Conservation (phyloP, 78 protist genomes). For the Creolimax fragrantissima region DNA sequence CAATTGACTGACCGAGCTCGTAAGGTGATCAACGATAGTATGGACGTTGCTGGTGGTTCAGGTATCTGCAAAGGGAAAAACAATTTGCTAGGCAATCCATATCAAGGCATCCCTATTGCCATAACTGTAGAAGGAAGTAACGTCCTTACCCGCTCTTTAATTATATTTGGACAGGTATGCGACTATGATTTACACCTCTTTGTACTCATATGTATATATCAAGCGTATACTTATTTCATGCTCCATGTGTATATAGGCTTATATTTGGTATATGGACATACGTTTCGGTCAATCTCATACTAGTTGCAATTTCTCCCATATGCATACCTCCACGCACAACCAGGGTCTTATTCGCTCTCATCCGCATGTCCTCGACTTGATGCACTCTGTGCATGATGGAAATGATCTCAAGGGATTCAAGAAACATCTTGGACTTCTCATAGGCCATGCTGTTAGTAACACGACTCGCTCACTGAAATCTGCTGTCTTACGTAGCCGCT, state of each 20-base stretch:
- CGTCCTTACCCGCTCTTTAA: slow-evolving; percentile 37
- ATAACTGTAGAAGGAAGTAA: slow-evolving; percentile 46
- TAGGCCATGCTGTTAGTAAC: slow-evolving; percentile 22
- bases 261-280: no score
- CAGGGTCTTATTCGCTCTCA: slow-evolving; percentile 37
- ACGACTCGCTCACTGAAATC: background rate
- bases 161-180: slow-evolving; percentile 24
- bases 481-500: background rate
- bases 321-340: no score
- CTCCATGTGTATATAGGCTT: background rate
- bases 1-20: slow-evolving; percentile 23
- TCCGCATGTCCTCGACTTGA: slow-evolving; percentile 24
- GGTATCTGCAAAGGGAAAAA: slow-evolving; percentile 26
- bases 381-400: slow-evolving; percentile 12
- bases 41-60: slow-evolving; percentile 41
- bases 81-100: slow-evolving; percentile 20
- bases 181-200: background rate
- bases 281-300: background rate
- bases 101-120: slow-evolving; percentile 15
- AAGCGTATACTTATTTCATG: background rate
- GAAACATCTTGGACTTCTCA: background rate
- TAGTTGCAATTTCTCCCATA: background rate
- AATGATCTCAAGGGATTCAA: slow-evolving; percentile 14
- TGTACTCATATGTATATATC: background rate
- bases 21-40: background rate